Conservation (phyloP, 2,329 filamentous ascomycete species). For the Cryphonectria radicalis region DNA sequence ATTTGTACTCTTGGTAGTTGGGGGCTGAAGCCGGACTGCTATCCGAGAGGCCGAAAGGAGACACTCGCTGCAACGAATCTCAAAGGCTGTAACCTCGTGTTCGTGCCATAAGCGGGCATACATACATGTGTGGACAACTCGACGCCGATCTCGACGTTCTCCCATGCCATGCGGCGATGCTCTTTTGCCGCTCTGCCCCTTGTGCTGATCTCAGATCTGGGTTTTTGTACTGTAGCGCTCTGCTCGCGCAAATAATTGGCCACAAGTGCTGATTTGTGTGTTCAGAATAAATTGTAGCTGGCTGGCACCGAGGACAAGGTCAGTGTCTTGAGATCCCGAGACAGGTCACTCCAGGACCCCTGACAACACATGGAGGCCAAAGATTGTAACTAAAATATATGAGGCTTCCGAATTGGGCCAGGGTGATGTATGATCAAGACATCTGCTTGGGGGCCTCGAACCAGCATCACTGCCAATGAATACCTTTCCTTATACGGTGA, state of each 20-base stretch:
- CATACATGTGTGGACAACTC: not conserved
- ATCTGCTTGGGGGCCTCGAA: not conserved
- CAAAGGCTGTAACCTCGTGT: not conserved
- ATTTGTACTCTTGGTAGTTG: not conserved
- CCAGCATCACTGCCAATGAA: not conserved
- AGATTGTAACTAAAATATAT: not conserved
- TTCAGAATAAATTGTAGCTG: not conserved
- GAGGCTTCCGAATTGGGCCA: not conserved
- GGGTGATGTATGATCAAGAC: not conserved
- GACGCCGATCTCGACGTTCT: not conserved
- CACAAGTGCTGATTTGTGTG: not conserved
- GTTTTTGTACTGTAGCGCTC: not conserved
- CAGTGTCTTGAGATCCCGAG: not conserved
- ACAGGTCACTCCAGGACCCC: not conserved
- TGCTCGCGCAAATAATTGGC: not conserved
- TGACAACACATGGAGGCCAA: not conserved
- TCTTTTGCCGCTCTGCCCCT: not conserved
- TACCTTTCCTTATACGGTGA: constrained; percentile 5
- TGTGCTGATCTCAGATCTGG: constrained; percentile 5
- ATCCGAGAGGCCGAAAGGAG: not conserved
- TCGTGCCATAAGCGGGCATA: not conserved
- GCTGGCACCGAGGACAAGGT: not conserved
- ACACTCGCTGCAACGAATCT: not conserved
- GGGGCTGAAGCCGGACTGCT: not conserved
- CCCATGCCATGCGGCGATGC: not conserved